Percentiles rank a stretch among this genome's conserved stretches.
Evolutionary conservation across 331 rosid species (phyloP).

Genomic region (Arachis monticola): DNA sequence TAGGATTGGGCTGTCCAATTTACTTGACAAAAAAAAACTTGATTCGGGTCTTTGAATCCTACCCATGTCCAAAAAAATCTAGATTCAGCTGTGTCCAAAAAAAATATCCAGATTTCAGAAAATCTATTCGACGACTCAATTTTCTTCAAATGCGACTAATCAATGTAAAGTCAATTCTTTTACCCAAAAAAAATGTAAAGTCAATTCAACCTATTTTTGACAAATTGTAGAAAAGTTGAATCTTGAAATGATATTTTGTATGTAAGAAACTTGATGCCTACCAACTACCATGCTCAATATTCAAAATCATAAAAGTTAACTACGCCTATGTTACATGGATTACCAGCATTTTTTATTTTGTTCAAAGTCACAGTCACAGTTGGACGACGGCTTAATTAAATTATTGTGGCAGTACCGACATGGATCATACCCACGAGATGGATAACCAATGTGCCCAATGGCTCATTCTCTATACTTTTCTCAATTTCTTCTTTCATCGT

Average conservation of each 20-base stretch:
- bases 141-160: too few relatives aligned
- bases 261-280: not conserved
- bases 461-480: not conserved
- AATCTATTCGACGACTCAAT: too few relatives aligned
- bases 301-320: not conserved
- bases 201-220: not conserved
- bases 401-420: not conserved
- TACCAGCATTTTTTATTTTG: not conserved
- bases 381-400: not conserved
- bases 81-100: too few relatives aligned
- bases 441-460: conserved; percentile 29
- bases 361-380: conserved; percentile 13
- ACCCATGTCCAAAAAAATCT: too few relatives aligned
- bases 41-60: too few relatives aligned
- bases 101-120: too few relatives aligned
- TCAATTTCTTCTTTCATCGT: not conserved
- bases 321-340: not conserved
- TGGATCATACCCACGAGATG: conserved; percentile 34
- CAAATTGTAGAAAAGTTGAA: not conserved
- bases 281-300: not conserved
- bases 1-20: too few relatives aligned
- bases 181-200: too few relatives aligned
- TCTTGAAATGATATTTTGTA: not conserved
- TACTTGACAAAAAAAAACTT: too few relatives aligned
- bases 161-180: too few relatives aligned